Percentiles rank a stretch among this genome's conserved stretches.
Evolutionary conservation across 345 rosid genomes (phyloP).

Genomic region (Eucalyptus regnans): DNA sequence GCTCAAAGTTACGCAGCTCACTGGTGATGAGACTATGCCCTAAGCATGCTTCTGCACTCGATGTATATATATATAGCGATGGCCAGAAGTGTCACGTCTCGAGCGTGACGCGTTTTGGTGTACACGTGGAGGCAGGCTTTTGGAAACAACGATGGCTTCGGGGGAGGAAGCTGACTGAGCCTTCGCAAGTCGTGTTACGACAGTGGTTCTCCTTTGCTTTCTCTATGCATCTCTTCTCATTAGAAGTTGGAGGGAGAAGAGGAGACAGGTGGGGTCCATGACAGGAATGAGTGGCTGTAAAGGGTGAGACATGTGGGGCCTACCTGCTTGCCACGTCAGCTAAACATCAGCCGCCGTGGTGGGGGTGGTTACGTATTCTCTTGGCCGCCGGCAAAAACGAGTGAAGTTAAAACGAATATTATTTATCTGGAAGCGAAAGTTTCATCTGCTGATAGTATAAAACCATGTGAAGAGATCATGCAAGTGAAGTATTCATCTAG

Average conservation of each 20-base stretch:
- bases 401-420: neutral
- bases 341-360: neutral
- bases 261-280: conserved; percentile 22
- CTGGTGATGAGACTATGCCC: neutral
- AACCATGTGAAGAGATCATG: too few species aligned
- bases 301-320: conserved; percentile 47
- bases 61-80: neutral
- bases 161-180: neutral
- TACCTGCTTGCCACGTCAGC: conserved; percentile 47
- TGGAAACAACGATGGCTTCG: neutral
- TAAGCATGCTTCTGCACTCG: neutral
- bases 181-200: neutral
- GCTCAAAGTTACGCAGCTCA: neutral
- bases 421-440: neutral
- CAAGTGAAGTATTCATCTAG: too few species aligned
- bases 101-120: neutral
- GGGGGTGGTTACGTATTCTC: neutral
- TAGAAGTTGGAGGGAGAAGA: neutral
- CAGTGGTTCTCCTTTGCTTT: neutral
- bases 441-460: neutral
- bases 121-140: neutral
- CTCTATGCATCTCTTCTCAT: neutral
- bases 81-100: neutral
- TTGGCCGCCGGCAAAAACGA: neutral
- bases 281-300: conserved; percentile 22